Conservation (phyloP, 805 yeast genomes). For the Metschnikowia henanensis region DNA sequence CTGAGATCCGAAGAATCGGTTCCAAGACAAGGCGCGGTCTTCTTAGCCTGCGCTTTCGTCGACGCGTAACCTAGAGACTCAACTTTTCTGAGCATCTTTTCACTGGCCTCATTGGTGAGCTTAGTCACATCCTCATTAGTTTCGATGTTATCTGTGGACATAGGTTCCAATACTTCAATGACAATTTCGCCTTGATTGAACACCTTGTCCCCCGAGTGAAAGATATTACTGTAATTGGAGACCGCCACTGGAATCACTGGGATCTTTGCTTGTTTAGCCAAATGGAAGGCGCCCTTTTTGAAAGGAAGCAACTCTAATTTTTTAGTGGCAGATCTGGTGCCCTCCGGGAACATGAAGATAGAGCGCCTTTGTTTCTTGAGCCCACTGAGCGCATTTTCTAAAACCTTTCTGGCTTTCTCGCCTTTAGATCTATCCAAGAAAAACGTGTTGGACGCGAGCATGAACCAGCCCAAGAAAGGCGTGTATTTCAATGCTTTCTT, state of each 20-base stretch:
- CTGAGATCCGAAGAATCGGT: constrained; percentile 3
- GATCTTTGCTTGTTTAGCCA: constrained; percentile 88
- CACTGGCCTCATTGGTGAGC: constrained; percentile 56
- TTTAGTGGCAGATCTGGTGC: constrained; percentile 82
- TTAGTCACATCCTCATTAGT: constrained; percentile 69
- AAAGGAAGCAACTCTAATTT: constrained; percentile 77
- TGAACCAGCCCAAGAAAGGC: constrained; percentile 97
- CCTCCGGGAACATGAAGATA: constrained; percentile 94
- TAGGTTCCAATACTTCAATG: constrained; percentile 80
- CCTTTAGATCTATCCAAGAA: constrained; percentile 84
- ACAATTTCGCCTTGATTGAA: constrained; percentile 77
- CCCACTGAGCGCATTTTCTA: constrained; percentile 64
- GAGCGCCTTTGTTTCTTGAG: constrained; percentile 68
- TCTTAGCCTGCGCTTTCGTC: constrained; percentile 6
- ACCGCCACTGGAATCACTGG: constrained; percentile 90
- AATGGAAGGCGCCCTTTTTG: constrained; percentile 97
- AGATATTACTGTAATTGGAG: constrained; percentile 76
- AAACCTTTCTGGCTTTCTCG: constrained; percentile 70
- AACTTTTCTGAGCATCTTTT: constrained; percentile 50
- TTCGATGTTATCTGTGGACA: constrained; percentile 62
- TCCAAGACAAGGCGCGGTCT: neutral
- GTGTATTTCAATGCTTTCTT: constrained; percentile 79
- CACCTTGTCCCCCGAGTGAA: constrained; percentile 57
- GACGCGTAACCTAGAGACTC: constrained; percentile 41
- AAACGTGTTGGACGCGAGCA: constrained; percentile 87